Base-by-base conservation (phyloP, 768 basidiomycete genomes). In the Trametes cubensis region DNA sequence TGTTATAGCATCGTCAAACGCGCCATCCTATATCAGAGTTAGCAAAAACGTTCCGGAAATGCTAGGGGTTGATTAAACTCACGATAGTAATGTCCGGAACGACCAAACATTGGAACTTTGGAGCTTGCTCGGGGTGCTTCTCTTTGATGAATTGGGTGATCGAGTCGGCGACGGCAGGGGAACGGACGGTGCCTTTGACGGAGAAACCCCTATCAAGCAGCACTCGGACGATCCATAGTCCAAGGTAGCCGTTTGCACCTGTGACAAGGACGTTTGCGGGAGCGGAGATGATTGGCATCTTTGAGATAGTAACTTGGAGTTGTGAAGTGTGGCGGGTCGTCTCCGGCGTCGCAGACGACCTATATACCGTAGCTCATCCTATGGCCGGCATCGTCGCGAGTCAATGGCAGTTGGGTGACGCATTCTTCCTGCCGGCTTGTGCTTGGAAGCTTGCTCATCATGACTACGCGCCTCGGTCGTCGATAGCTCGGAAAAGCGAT, bases 171-270 rank as follows among this genome's bases (percentile, higher is more conserved):
- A 90, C 92, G 15, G 75, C 75, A 2, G 67, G 65, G 1, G 82
- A 81, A 7, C 91, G 81, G 7, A 87, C 87, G 0, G 88, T 84
- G 0, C 85, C 87, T 6, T 85, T 80, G 25, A 87, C 83, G 7
- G 72, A 58, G 67, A 83, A 89, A 0, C 88, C 87, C 11, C 76
- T 74, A 60, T 86, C 79, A 8, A 91, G 79, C 18, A 88, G 77
- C 10, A 63, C 67, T 25, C 74, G 74, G 17, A 83, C 81, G 46
- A 87, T 75, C 83, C 85, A 87, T 5, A 77, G 72, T 10, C 81
- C 83, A 48, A 86, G 76, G 70, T 76, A 86, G 15, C 84, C 83
- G 63, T 80, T 83, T 13, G 83, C 83, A 11, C 84, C 84, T 0
- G 82, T 77, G 41, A 85, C 82, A 34, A 84, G 80, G 30, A 84